phyloP scores from a whole-genome alignment of 495 filamentous ascomycete species.

The Penicillium chermesinum region DNA sequence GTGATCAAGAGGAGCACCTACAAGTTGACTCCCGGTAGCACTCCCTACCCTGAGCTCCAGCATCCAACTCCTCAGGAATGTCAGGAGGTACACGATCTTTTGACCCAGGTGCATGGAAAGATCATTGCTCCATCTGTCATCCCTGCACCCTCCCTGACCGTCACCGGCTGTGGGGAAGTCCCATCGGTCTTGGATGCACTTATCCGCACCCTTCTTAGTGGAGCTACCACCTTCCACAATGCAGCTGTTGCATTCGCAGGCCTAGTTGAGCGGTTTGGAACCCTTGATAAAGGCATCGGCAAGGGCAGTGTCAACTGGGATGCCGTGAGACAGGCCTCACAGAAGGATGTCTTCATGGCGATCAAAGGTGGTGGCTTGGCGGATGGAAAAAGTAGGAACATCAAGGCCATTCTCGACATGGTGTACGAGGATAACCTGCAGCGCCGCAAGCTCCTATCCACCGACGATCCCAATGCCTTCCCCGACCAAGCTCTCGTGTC shows the following conservation, averaged over 20 bases:
- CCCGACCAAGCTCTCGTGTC: background rate
- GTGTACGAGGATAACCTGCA: slow-evolving; percentile 66
- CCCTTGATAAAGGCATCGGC: slow-evolving; percentile 53
- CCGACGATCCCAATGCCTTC: slow-evolving; percentile 1
- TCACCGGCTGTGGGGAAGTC: slow-evolving; percentile 90
- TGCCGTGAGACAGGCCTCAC: slow-evolving; percentile 59
- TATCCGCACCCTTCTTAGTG: slow-evolving; percentile 74
- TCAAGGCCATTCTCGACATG: slow-evolving; percentile 77
- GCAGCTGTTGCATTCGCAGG: slow-evolving; percentile 66
- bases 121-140: slow-evolving; percentile 61
- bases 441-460: slow-evolving; percentile 33
- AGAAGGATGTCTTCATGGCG: slow-evolving; percentile 61
- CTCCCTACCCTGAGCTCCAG: slow-evolving; percentile 64
- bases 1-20: slow-evolving; percentile 24
- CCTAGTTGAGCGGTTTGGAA: slow-evolving; percentile 65
- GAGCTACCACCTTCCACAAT: slow-evolving; percentile 63
- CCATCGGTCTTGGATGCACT: slow-evolving; percentile 87
- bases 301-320: slow-evolving; percentile 87
- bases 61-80: slow-evolving; percentile 70
- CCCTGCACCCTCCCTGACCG: slow-evolving; percentile 68
- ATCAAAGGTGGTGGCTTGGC: slow-evolving; percentile 69
- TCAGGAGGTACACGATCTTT: slow-evolving; percentile 63
- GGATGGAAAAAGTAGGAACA: slow-evolving; percentile 64
- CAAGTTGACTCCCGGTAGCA: slow-evolving; percentile 38
- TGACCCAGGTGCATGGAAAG: slow-evolving; percentile 62